phyloP scores from a whole-genome alignment of 352 stramenopile species.

The Globisporangium camurandrum region DNA sequence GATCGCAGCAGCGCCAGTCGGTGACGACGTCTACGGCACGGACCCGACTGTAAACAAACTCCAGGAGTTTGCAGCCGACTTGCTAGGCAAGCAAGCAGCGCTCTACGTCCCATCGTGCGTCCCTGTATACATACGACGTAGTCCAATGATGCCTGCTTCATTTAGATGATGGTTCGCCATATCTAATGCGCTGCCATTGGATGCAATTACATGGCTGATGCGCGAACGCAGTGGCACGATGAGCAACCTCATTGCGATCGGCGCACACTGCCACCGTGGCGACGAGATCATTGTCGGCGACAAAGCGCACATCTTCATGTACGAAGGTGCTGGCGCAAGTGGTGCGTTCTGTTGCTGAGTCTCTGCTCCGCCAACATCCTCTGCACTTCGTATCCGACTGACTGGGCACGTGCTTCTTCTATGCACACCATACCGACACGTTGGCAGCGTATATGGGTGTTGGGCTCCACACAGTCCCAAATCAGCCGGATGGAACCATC shows the following conservation, averaged over 20 bases:
- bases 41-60: conserved; percentile 94
- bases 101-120: conserved; percentile 94
- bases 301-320: conserved; percentile 95
- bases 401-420: no score
- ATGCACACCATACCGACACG: neutral
- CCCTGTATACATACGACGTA: neutral
- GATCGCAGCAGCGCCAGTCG: conserved; percentile 73
- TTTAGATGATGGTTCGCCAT: no score
- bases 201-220: neutral
- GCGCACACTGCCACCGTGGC: conserved; percentile 89
- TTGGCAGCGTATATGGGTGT: conserved; percentile 83
- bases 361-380: no score
- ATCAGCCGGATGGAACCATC: conserved; percentile 82
- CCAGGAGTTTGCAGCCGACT: conserved; percentile 84
- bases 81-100: conserved; percentile 92
- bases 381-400: no score
- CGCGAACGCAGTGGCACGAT: conserved; percentile 86
- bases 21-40: conserved; percentile 67
- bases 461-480: conserved; percentile 81
- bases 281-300: conserved; percentile 94
- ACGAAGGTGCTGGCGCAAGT: conserved; percentile 90
- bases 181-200: no score
- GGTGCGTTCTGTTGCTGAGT: conserved; percentile 34
- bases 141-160: no score
- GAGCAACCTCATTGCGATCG: conserved; percentile 95